Evolutionary conservation across 2,329 filamentous ascomycete genomes (phyloP).

Genomic region (Stachybotrys chartarum): DNA sequence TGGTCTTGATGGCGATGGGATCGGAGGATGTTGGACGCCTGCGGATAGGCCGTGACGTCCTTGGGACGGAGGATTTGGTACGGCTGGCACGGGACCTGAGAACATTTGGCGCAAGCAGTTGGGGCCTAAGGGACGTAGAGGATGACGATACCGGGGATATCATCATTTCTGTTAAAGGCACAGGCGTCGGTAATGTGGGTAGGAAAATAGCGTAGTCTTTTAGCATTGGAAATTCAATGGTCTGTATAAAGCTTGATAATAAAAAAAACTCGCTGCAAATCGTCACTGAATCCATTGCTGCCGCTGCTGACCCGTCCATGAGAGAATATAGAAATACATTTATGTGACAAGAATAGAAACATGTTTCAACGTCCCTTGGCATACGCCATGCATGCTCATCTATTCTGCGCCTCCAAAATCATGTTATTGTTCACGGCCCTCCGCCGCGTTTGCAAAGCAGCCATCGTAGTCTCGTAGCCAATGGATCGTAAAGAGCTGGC

Average conservation of each 20-base stretch:
- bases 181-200: constrained; percentile 89
- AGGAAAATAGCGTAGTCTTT: constrained; percentile 63
- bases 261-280: background rate
- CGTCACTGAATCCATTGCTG: background rate
- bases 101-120: constrained; percentile 83
- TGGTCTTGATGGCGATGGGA: constrained; percentile 96
- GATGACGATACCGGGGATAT: constrained; percentile 65
- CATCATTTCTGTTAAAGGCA: constrained; percentile 84
- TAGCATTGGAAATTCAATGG: background rate
- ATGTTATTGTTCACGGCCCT: constrained; percentile 18
- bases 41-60: constrained; percentile 70
- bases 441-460: constrained; percentile 40
- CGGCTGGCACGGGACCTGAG: constrained; percentile 76
- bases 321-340: too few relatives aligned
- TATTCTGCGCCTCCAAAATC: constrained; percentile 6
- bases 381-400: background rate
- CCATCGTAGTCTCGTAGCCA: constrained; percentile 46
- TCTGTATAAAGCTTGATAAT: background rate
- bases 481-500: constrained; percentile 47
- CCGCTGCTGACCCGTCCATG: background rate
- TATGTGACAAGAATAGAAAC: too few relatives aligned
- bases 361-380: too few relatives aligned
- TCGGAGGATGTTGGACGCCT: constrained; percentile 90
- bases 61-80: constrained; percentile 75
- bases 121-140: constrained; percentile 74